Conservation (phyloP, 2,329 filamentous ascomycete genomes). For the Hypocrella siamensis region DNA sequence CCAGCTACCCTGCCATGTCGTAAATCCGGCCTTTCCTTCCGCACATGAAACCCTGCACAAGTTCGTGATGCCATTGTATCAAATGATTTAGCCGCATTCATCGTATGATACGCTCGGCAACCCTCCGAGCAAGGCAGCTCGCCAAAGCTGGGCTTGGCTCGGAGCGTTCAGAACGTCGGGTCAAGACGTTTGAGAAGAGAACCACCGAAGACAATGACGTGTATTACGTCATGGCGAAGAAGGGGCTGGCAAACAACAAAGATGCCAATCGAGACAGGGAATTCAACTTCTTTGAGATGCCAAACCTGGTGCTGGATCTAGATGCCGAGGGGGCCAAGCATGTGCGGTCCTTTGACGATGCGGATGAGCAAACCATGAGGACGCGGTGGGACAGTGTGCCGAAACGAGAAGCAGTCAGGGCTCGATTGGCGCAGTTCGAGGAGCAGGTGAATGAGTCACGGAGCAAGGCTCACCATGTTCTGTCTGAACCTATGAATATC, state of each 20-base stretch:
- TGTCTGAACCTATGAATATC: constrained; percentile 10
- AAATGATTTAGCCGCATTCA: background rate
- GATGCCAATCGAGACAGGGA: constrained; percentile 5
- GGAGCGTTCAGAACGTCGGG: constrained; percentile 4
- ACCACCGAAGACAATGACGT: constrained; percentile 8
- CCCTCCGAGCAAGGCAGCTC: constrained; percentile 4
- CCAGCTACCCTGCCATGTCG: too few species aligned
- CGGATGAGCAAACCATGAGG: constrained; percentile 17
- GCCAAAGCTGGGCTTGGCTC: constrained; percentile 1
- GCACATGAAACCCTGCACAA: background rate
- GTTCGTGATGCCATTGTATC: background rate
- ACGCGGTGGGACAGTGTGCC: constrained; percentile 13
- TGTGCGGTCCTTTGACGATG: constrained; percentile 24
- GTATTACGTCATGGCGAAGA: constrained; percentile 14
- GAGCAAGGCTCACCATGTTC: constrained; percentile 10
- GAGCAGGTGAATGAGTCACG: constrained; percentile 11
- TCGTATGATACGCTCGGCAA: constrained; percentile 7
- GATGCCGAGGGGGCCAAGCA: constrained; percentile 28
- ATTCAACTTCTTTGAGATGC: constrained; percentile 22
- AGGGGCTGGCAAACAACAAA: background rate
- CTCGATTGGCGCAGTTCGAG: constrained; percentile 15
- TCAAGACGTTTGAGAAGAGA: constrained; percentile 11
- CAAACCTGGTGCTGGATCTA: constrained; percentile 32
- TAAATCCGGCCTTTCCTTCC: too few species aligned
- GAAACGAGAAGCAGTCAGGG: constrained; percentile 9